Evolutionary conservation across 495 filamentous ascomycete genomes (phyloP), one percentile per base, ranked within the genome.

Genomic region (Hyphodiscus hymeniophilus): DNA sequence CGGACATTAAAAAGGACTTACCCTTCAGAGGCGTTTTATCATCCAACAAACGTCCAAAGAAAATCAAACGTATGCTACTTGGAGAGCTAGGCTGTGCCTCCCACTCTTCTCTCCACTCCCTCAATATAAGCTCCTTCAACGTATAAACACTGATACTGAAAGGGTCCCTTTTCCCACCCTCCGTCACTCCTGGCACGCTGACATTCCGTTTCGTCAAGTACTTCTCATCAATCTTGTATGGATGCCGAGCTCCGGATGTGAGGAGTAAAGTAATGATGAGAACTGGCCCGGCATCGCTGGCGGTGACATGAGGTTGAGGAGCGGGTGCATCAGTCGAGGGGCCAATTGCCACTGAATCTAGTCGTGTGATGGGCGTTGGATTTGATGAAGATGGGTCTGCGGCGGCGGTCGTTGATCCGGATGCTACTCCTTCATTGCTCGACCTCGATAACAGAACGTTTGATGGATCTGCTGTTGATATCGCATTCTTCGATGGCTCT

Each of bases 31-130:
- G 77, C 51, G 81, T 77, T 61, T 90, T 90, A 60, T 95, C 89
- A 56, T 91, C 89, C 44, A 95, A 63, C 64, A 94, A 65, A 61
- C 90, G 85, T 11, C 89, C 89, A 65, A 91, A 90, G 22, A 83
- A 85, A 51, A 95, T 95, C 58, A 95, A 66, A 43, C 89, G 75
- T 66, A 95, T 95, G 16, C 79, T 82, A 52, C 80, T 87, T 7
- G 89, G 89, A 54, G 82, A 87, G 23, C 85, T 78, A 0, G 89
- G 89, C 55, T 83, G 79, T 15, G 79, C 67, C 59, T 94, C 89
- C 89, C 89, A 95, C 60, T 95, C 89, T 54, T 81, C 79, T 55
- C 86, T 74, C 89, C 89, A 95, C 57, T 94, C 89, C 57, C 86
- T 69, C 73, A 89, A 77, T 51, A 95, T 94, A 63, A 95, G 66